A percentile compares a stretch with the other conserved stretches of the same genome.
Evolutionary conservation across 2,329 filamentous ascomycete species (phyloP).

Genomic region (Botrytis medusae): DNA sequence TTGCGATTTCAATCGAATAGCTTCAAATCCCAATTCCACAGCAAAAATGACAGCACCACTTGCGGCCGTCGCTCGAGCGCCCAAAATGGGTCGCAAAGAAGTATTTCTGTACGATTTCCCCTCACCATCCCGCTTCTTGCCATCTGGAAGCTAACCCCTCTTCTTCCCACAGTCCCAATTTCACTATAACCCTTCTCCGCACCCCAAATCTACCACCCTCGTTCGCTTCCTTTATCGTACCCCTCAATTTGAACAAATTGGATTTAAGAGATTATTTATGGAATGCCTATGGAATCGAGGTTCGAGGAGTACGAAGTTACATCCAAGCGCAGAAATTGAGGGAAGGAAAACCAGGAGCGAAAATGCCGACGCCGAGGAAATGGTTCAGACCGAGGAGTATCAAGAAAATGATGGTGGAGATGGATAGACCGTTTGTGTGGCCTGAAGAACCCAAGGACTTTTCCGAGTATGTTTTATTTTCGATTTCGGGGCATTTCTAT

Average conservation of each 20-base stretch:
- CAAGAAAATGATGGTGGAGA: conserved; percentile 95
- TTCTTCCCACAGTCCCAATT: conserved; percentile 63
- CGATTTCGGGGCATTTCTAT: conserved; percentile 19
- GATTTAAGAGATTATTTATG: conserved; percentile 94
- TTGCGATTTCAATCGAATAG: conserved; percentile 9
- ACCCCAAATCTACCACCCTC: conserved; percentile 70
- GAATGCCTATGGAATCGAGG: conserved; percentile 77
- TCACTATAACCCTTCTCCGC: conserved; percentile 76
- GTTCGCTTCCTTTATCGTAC: conserved; percentile 87
- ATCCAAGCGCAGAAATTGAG: conserved; percentile 69
- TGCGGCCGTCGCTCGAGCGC: conserved; percentile 25
- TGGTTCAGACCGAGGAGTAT: conserved; percentile 69
- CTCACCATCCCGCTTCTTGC: not conserved
- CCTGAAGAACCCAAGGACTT: conserved; percentile 66
- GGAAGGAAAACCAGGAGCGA: conserved; percentile 46
- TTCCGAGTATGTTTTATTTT: conserved; percentile 48
- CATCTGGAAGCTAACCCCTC: conserved; percentile 16
- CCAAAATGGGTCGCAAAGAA: conserved; percentile 52
- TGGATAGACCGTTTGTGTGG: conserved; percentile 86
- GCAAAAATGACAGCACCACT: conserved; percentile 28
- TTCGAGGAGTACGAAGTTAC: conserved; percentile 72
- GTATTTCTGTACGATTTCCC: conserved; percentile 52
- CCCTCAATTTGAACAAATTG: conserved; percentile 91
- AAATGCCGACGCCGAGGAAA: conserved; percentile 48
- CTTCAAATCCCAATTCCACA: conserved; percentile 7